Evolutionary conservation across 257 asterid species (phyloP).

Genomic region (Leptodermis oblonga): DNA sequence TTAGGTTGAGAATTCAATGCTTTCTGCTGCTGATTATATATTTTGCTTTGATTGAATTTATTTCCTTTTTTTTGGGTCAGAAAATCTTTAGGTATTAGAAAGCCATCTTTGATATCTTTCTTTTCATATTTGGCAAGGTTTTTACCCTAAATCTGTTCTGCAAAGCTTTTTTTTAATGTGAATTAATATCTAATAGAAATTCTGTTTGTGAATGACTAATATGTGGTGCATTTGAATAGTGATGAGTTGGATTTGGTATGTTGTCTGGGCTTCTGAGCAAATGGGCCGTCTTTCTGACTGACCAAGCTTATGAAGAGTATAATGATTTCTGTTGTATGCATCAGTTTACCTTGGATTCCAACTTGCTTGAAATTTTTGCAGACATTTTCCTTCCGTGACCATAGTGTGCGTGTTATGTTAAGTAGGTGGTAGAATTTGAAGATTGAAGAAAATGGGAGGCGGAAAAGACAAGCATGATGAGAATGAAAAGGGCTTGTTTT

Average conservation of each 20-base stretch:
- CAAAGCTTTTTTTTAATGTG: not conserved
- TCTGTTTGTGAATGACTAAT: not conserved
- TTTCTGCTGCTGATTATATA: not conserved
- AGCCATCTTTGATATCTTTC: not conserved
- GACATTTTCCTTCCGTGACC: too few relatives aligned
- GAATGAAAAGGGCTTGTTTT: slow-evolving; percentile 46
- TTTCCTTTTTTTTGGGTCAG: not conserved
- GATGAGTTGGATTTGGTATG: not conserved
- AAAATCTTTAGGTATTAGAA: not conserved
- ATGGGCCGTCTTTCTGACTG: not conserved
- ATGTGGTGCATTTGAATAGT: not conserved
- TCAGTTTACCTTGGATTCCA: not conserved
- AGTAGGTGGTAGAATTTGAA: slow-evolving; percentile 9
- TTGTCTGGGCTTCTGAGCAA: not conserved
- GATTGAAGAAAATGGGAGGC: slow-evolving; percentile 46
- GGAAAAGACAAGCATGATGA: slow-evolving; percentile 41
- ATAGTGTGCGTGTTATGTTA: not conserved
- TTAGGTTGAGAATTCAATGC: not conserved
- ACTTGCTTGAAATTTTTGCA: not conserved
- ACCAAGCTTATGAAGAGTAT: not conserved
- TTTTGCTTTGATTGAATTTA: not conserved
- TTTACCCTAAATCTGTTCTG: not conserved
- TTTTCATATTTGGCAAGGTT: not conserved
- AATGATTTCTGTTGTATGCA: not conserved
- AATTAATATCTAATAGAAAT: not conserved